These are phyloP conservation scores for Cinnamomum micranthum DNA, from an alignment of 164 flowering plant species.

Conservation along the genomic window DNA sequence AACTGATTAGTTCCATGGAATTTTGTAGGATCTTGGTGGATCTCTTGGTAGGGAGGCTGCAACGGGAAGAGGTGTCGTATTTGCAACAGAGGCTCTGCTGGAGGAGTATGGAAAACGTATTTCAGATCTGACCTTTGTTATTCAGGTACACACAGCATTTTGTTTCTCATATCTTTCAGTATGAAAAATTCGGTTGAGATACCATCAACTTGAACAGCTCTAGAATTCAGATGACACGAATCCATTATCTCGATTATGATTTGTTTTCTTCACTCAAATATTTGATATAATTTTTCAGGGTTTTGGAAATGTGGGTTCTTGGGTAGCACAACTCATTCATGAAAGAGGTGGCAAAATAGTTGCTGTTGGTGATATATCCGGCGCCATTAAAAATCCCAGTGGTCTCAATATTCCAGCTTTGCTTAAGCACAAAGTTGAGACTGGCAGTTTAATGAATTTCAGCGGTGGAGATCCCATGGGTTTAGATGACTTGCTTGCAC, in stretches of 20 bases:
- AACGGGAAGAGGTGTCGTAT: slow-evolving; percentile 79
- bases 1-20: too few species aligned
- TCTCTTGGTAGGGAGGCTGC: slow-evolving; percentile 89
- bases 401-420: slow-evolving; percentile 61
- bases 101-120: slow-evolving; percentile 70
- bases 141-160: slow-evolving; percentile 23
- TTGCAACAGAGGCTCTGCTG: slow-evolving; percentile 70
- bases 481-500: slow-evolving; percentile 51
- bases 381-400: slow-evolving; percentile 50
- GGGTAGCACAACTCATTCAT: slow-evolving; percentile 69
- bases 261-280: background rate
- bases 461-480: slow-evolving; percentile 61
- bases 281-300: slow-evolving; percentile 33
- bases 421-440: slow-evolving; percentile 46
- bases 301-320: slow-evolving; percentile 81
- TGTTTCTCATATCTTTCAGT: background rate
- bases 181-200: too few species aligned
- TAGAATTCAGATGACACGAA: too few species aligned
- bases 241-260: background rate
- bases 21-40: slow-evolving; percentile 75
- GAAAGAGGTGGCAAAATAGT: slow-evolving; percentile 72
- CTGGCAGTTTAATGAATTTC: slow-evolving; percentile 42
- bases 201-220: too few species aligned
- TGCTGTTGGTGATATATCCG: slow-evolving; percentile 73
- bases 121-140: slow-evolving; percentile 32